A percentile compares a stretch with the other conserved stretches of the same genome.
These are phyloP conservation scores for Apophysomyces sp. DNA, from an alignment of 371 early-diverging fungal genomes.

Conservation along the genomic window DNA sequence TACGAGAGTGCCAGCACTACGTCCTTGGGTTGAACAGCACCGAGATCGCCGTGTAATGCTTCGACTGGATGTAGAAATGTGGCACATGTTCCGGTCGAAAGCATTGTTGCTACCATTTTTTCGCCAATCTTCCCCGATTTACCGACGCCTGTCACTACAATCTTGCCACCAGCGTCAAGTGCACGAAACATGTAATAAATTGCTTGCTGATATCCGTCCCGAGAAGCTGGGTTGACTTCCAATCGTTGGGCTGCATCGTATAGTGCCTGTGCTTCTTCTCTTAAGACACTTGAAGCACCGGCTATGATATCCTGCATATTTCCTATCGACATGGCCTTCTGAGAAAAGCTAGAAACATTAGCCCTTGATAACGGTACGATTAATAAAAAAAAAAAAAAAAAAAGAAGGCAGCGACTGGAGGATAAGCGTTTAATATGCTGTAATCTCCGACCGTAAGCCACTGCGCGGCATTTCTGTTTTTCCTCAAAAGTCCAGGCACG, in stretches of 20 bases:
- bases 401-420: background rate
- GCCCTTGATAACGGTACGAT: background rate
- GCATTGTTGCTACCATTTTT: conserved; percentile 66
- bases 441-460: background rate
- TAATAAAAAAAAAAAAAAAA: background rate
- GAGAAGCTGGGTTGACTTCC: conserved; percentile 12
- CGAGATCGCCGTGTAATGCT: conserved; percentile 68
- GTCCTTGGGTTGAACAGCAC: conserved; percentile 49
- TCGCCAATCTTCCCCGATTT: conserved; percentile 65
- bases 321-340: background rate
- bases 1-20: conserved; percentile 61
- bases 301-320: background rate
- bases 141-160: conserved; percentile 66
- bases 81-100: conserved; percentile 58
- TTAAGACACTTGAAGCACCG: background rate
- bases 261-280: conserved; percentile 34
- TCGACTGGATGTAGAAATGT: conserved; percentile 64
- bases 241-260: conserved; percentile 36
- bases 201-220: conserved; percentile 40
- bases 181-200: conserved; percentile 36
- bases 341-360: background rate
- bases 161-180: conserved; percentile 47
- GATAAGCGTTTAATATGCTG: background rate
- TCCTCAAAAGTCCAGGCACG: background rate
- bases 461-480: background rate